Percentiles rank a stretch among this genome's conserved stretches.
phyloP scores from a whole-genome alignment of 2,329 filamentous ascomycete genomes.

The Cladorrhinum sp. region DNA sequence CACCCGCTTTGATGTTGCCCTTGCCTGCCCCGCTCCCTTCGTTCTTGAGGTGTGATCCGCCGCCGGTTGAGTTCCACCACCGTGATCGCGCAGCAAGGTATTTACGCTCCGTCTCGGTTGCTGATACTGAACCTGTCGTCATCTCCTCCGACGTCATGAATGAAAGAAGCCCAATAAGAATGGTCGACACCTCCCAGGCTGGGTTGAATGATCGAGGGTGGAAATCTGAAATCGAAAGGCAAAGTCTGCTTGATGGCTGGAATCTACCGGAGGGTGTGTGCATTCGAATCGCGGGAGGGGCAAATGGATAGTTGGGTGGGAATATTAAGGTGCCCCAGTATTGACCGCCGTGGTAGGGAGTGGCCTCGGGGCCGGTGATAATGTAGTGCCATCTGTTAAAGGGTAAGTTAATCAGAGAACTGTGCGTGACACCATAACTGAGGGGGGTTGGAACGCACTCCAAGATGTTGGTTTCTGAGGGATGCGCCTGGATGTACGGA shows the following conservation, averaged over 20 bases:
- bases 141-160: slow-evolving; percentile 99
- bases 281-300: slow-evolving; percentile 96
- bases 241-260: slow-evolving; percentile 86
- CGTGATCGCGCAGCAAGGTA: slow-evolving; percentile 72
- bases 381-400: slow-evolving; percentile 97
- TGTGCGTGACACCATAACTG: too few relatives aligned
- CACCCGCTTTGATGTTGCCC: slow-evolving; percentile 85
- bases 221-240: slow-evolving; percentile 94
- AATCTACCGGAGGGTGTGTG: slow-evolving; percentile 96
- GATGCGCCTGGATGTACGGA: slow-evolving; percentile 84
- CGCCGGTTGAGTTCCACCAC: slow-evolving; percentile 97
- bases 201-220: slow-evolving; percentile 98
- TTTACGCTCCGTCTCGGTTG: slow-evolving; percentile 72
- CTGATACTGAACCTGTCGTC: slow-evolving; percentile 87
- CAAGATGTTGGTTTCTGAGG: slow-evolving; percentile 85
- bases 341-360: slow-evolving; percentile 90
- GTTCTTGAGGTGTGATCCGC: slow-evolving; percentile 64
- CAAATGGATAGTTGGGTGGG: slow-evolving; percentile 94
- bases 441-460: slow-evolving; percentile 61
- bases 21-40: slow-evolving; percentile 51
- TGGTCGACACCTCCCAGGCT: slow-evolving; percentile 96
- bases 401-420: too few relatives aligned
- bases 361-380: slow-evolving; percentile 89
- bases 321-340: slow-evolving; percentile 98
- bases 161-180: slow-evolving; percentile 86